Evolutionary conservation across 192 early-diverging fungal species (phyloP).

Genomic region (Pilobolus umbonatus): DNA sequence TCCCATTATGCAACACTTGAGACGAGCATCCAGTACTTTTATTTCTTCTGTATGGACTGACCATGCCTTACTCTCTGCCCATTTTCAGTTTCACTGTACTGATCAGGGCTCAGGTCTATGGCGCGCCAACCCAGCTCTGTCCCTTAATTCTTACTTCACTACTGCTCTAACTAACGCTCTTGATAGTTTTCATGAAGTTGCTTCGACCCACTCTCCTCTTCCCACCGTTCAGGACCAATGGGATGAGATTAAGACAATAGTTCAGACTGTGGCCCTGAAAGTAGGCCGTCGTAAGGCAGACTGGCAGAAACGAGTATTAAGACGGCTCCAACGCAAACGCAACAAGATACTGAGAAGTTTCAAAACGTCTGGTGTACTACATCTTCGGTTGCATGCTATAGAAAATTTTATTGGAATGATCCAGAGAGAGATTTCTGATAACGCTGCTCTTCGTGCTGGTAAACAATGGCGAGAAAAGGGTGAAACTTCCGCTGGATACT

Average conservation of each 20-base stretch:
- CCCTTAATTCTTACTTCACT: neutral
- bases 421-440: neutral
- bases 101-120: conserved; percentile 11
- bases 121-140: conserved; percentile 12
- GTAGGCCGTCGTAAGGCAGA: neutral
- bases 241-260: neutral
- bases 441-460: neutral
- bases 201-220: neutral
- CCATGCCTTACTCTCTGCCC: conserved; percentile 7
- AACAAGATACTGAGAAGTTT: neutral
- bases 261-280: neutral
- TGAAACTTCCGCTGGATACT: conserved; percentile 4
- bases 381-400: neutral
- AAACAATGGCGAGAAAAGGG: conserved; percentile 14
- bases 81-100: neutral
- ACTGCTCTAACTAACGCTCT: neutral
- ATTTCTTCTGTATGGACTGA: conserved; percentile 1
- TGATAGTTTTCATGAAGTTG: too few relatives aligned
- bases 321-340: neutral
- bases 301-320: neutral
- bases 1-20: neutral
- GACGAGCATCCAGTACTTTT: neutral
- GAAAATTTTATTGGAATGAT: neutral
- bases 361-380: neutral
- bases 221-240: too few relatives aligned